Evolutionary conservation across 495 filamentous ascomycete genomes (phyloP).

Genomic region (Chaetomium fimeti): DNA sequence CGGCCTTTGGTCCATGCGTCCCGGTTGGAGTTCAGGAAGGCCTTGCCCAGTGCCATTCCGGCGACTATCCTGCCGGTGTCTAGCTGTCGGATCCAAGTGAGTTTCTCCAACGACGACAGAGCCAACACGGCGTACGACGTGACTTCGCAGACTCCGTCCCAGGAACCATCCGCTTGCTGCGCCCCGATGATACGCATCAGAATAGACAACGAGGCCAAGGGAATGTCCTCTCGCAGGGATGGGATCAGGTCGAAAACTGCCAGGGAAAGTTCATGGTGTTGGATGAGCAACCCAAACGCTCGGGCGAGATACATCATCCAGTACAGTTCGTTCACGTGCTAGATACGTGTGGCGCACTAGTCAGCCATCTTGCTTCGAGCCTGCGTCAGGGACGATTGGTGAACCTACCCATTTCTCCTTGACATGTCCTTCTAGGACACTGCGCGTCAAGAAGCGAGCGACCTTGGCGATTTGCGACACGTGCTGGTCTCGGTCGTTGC

Average conservation of each 20-base stretch:
- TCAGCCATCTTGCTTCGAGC: neutral
- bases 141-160: neutral
- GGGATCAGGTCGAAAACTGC: neutral
- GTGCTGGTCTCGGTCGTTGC: neutral
- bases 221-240: neutral
- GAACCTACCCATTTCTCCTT: neutral
- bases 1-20: constrained; percentile 1
- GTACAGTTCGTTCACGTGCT: constrained; percentile 3
- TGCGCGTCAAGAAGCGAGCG: neutral
- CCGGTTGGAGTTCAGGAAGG: neutral
- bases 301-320: neutral
- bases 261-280: neutral
- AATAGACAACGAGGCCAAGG: neutral
- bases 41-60: neutral
- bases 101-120: neutral
- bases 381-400: neutral
- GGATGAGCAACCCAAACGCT: neutral
- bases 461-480: neutral
- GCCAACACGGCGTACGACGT: neutral
- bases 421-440: neutral
- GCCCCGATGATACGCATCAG: neutral
- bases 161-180: neutral
- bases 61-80: neutral
- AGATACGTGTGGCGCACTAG: neutral
- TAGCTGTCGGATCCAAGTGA: neutral